Conservation (phyloP, 306 rosid genomes). For the Purshia tridentata region DNA sequence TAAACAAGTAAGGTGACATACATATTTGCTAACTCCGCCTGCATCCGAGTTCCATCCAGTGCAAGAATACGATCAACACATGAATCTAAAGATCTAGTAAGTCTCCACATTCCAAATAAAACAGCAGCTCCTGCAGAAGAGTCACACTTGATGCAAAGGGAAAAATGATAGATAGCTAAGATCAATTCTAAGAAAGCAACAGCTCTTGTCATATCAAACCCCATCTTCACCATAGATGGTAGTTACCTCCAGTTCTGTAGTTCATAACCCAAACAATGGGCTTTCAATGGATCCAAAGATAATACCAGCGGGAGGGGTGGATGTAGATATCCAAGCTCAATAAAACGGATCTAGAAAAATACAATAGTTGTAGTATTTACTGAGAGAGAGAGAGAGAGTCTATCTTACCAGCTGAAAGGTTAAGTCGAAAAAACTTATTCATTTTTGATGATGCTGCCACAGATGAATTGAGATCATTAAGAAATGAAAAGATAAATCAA, state of each 20-base stretch:
- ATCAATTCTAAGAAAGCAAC: slow-evolving; percentile 2
- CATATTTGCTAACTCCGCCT: slow-evolving; percentile 76
- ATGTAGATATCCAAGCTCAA: too few species aligned
- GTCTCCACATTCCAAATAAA: slow-evolving; percentile 46
- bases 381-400: slow-evolving; percentile 19
- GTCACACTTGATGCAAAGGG: slow-evolving; percentile 23
- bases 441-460: slow-evolving; percentile 66
- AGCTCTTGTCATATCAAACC: not conserved
- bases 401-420: slow-evolving; percentile 49
- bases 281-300: not conserved
- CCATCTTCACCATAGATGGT: too few species aligned
- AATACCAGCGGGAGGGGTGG: too few species aligned
- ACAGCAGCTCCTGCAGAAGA: slow-evolving; percentile 57
- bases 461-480: slow-evolving; percentile 29
- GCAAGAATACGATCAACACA: slow-evolving; percentile 57
- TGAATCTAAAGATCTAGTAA: slow-evolving; percentile 43
- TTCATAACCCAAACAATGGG: too few species aligned
- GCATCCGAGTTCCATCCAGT: slow-evolving; percentile 66
- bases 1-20: slow-evolving; percentile 38
- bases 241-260: too few species aligned
- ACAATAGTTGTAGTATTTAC: too few species aligned
- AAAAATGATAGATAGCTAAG: not conserved
- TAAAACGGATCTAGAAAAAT: too few species aligned
- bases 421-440: slow-evolving; percentile 27
- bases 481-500: slow-evolving; percentile 7